Conservation (phyloP, 768 basidiomycete species). For the Cystobasidium ongulense region DNA sequence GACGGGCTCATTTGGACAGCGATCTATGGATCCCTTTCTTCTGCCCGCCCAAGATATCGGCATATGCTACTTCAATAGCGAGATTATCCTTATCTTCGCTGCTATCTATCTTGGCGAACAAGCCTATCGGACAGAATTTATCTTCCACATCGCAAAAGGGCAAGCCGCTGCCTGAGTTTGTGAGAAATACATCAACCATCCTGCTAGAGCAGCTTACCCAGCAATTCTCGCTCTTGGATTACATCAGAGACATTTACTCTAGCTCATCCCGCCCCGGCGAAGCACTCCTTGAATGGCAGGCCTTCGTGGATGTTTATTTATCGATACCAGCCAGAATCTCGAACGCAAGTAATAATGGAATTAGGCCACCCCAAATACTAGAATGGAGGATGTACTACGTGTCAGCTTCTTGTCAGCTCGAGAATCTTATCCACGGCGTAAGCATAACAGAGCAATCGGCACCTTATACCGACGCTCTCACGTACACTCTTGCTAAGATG, state of each 20-base stretch:
- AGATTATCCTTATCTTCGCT: neutral
- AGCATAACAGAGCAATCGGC: neutral
- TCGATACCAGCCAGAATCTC: constrained; percentile 26
- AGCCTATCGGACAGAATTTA: neutral
- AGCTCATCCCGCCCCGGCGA: neutral
- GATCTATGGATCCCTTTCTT: neutral
- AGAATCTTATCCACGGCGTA: neutral
- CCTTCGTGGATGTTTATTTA: constrained; percentile 8
- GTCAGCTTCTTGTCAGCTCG: neutral
- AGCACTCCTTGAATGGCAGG: constrained; percentile 13
- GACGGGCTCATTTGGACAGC: neutral
- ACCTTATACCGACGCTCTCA: neutral
- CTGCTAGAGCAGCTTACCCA: neutral
- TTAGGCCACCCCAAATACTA: neutral
- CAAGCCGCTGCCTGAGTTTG: neutral
- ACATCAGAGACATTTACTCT: neutral
- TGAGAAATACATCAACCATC: neutral
- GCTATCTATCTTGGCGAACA: neutral
- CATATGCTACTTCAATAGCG: neutral
- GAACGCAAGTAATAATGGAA: neutral
- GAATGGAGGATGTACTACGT: constrained; percentile 19
- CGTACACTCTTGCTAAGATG: neutral
- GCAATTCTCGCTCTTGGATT: neutral
- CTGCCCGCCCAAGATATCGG: neutral
- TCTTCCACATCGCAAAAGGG: neutral